These are phyloP conservation scores for Acanthamoeba lenticulata DNA, from an alignment of 208 protist species.

Conservation along the genomic window DNA sequence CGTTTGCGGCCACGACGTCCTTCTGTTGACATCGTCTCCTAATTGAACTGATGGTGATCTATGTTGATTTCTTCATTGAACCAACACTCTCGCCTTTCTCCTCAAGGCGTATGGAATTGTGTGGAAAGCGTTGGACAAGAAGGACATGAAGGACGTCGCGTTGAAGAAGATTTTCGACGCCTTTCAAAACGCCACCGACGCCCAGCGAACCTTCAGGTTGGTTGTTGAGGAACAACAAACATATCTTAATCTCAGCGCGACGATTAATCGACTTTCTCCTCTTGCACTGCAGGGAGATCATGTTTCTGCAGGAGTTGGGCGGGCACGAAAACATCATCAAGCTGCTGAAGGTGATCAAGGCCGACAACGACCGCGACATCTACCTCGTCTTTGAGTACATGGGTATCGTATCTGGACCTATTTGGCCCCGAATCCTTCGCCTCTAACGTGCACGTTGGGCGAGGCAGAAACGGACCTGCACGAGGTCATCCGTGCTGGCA, in stretches of 20 bases:
- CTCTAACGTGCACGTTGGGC: not conserved
- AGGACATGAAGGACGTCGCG: constrained; percentile 91
- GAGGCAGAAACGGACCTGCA: constrained; percentile 88
- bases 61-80: no score
- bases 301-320: constrained; percentile 86
- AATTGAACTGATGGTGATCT: no score
- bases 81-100: no score
- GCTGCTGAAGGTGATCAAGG: constrained; percentile 96
- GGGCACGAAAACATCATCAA: constrained; percentile 98
- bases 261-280: no score
- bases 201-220: constrained; percentile 91
- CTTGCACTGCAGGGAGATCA: constrained; percentile 58
- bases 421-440: not conserved
- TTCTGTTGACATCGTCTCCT: no score
- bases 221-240: not conserved
- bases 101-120: constrained; percentile 93
- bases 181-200: constrained; percentile 86
- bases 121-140: constrained; percentile 93
- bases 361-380: constrained; percentile 97
- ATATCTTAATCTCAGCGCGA: no score
- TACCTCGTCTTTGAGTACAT: constrained; percentile 99
- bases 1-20: no score
- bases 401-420: constrained; percentile 78
- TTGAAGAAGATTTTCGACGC: constrained; percentile 97
- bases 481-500: constrained; percentile 96